phyloP scores from a whole-genome alignment of 495 filamentous ascomycete genomes.

The Hypoxylon lienhwacheense region DNA sequence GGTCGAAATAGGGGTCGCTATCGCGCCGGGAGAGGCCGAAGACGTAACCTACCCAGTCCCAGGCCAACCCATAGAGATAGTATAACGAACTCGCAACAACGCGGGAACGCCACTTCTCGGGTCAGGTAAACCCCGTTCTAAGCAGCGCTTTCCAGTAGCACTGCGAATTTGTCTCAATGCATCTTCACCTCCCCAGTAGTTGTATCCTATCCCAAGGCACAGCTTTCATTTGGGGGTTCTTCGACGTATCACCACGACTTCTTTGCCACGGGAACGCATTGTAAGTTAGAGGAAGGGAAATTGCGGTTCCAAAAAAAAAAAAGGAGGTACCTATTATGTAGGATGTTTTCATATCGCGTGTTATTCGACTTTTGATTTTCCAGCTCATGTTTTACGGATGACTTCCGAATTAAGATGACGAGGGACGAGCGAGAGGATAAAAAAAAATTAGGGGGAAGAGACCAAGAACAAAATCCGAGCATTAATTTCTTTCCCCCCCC shows the following conservation, averaged over 20 bases:
- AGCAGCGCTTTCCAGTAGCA: background rate
- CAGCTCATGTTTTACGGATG: conserved; percentile 2
- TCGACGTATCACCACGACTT: background rate
- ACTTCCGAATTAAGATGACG: background rate
- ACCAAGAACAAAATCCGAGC: too few relatives aligned
- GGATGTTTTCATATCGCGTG: conserved; percentile 8
- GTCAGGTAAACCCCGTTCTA: conserved; percentile 6
- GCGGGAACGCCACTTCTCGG: conserved; percentile 8
- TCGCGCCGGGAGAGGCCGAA: conserved; percentile 29
- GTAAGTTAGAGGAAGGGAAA: too few relatives aligned
- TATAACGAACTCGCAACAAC: conserved; percentile 8
- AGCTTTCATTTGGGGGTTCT: too few relatives aligned
- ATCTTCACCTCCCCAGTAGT: background rate
- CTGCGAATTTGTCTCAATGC: conserved; percentile 3
- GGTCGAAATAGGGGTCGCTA: conserved; percentile 35
- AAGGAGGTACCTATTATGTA: conserved; percentile 3
- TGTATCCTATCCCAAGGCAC: conserved; percentile 1
- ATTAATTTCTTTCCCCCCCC: too few relatives aligned
- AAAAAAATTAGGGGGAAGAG: too few relatives aligned
- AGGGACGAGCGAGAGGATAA: background rate
- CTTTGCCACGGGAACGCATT: conserved; percentile 1
- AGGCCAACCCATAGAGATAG: conserved; percentile 13
- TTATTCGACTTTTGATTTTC: conserved; percentile 19
- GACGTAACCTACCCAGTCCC: conserved; percentile 24
- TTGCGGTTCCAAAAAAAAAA: conserved; percentile 3